Evolutionary conservation across 768 basidiomycete species (phyloP), one percentile per base, ranked within the genome.

Genomic region (Dendrothele bispora): DNA sequence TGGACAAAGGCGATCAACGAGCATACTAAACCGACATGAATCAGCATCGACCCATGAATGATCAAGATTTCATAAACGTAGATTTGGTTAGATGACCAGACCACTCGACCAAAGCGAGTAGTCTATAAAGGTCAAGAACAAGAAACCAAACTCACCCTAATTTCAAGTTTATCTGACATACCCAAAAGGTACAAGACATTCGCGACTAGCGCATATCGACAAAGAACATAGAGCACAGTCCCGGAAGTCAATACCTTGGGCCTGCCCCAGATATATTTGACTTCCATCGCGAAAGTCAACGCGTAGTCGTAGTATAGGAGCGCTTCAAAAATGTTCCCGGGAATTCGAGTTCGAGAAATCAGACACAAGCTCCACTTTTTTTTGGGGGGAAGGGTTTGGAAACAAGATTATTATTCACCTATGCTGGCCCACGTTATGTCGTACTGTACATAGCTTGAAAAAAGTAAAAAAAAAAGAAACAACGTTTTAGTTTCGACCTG

Each of bases 271-370:
- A 70, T 58, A 37, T 66, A 65, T 36, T 58, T 48, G 29, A 70
- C 54, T 42, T 69, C 66, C 37, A 49, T 47, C 4, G 56, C 46
- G 30, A 68, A 58, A 2, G 67, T 68, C 20, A 68, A 48, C 29
- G 52, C 52, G 38, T 64, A 69, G 45, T 69, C 68, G 30, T 65
- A 69, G 38, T 60, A 69, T 5, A 69, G 38, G 0, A 68, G 43
- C 7, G 61, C 65, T 65, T 14, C 18, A 28, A 5, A 12, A 15
- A n/a, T 8, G 26, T n/a, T n/a, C n/a, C n/a, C n/a, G n/a, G n/a
- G n/a, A n/a, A n/a, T n/a, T n/a, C n/a, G n/a, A n/a, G n/a, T n/a
- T n/a, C n/a, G n/a, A n/a, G n/a, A n/a, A n/a, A n/a, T n/a, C n/a
- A n/a, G n/a, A n/a, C n/a, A n/a, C n/a, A n/a, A n/a, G n/a, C n/a